Percentiles rank a stretch among this genome's conserved stretches.
These are phyloP conservation scores for Geotrichum ghanense DNA, from an alignment of 805 yeast genomes.

Conservation along the genomic window DNA sequence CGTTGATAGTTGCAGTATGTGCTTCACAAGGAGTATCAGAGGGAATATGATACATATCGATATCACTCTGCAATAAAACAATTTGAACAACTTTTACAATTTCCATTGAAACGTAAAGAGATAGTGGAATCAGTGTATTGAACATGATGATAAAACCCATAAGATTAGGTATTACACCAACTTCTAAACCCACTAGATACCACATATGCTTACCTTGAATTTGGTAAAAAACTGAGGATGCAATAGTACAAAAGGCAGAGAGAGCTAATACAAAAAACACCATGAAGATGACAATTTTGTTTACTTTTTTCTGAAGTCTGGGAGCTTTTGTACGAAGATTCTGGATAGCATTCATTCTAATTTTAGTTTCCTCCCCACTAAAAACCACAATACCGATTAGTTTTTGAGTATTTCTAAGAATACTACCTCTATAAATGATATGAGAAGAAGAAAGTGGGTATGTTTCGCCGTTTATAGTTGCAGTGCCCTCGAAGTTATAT, in stretches of 20 bases:
- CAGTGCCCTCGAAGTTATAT: constrained; percentile 77
- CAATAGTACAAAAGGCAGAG: constrained; percentile 75
- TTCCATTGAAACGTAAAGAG: constrained; percentile 93
- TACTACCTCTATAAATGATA: constrained; percentile 83
- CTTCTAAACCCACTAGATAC: constrained; percentile 67
- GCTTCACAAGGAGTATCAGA: constrained; percentile 90
- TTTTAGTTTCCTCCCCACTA: constrained; percentile 93
- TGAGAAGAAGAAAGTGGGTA: constrained; percentile 70
- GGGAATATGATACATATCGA: constrained; percentile 84
- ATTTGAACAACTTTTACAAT: constrained; percentile 84
- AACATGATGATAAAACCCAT: constrained; percentile 97
- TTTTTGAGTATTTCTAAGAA: constrained; percentile 70
- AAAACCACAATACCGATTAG: constrained; percentile 74
- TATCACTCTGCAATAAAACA: constrained; percentile 71
- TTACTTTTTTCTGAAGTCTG: constrained; percentile 71
- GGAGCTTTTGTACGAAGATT: constrained; percentile 92
- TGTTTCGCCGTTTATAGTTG: constrained; percentile 27
- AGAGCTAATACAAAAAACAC: constrained; percentile 65
- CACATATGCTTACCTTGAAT: constrained; percentile 38
- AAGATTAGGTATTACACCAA: constrained; percentile 75
- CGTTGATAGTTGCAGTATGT: constrained; percentile 88
- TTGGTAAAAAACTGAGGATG: constrained; percentile 44
- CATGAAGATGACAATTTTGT: constrained; percentile 78
- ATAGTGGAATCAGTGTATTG: constrained; percentile 89
- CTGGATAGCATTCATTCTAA: constrained; percentile 86